Conservation (phyloP, 2,329 filamentous ascomycete genomes). For the Cryoendolithus antarcticus region DNA sequence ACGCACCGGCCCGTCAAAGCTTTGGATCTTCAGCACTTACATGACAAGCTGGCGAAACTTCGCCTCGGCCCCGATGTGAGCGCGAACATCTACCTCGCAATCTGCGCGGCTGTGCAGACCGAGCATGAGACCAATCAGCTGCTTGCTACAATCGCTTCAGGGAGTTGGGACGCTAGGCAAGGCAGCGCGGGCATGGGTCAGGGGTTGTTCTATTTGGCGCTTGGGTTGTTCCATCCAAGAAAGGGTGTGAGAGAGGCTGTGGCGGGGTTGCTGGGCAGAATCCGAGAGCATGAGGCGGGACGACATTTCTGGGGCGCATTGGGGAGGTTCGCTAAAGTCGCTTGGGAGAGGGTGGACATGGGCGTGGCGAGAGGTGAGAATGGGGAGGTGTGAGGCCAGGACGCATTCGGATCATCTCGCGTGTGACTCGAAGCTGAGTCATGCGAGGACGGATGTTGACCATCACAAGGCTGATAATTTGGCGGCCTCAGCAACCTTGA, state of each 20-base stretch:
- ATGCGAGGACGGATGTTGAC: no score
- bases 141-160: slow-evolving; percentile 20
- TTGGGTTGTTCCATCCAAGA: slow-evolving; percentile 86
- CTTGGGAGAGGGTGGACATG: slow-evolving; percentile 62
- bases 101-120: slow-evolving; percentile 48
- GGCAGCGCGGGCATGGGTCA: slow-evolving; percentile 23
- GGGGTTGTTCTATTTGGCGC: slow-evolving; percentile 82
- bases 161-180: slow-evolving; percentile 15
- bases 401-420: no score
- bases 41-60: slow-evolving; percentile 76
- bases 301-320: slow-evolving; percentile 84
- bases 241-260: slow-evolving; percentile 65
- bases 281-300: slow-evolving; percentile 78
- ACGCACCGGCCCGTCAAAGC: slow-evolving; percentile 50
- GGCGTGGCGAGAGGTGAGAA: slow-evolving; percentile 5
- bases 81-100: slow-evolving; percentile 71
- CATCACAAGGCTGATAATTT: no score
- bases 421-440: no score
- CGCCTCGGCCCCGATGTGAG: slow-evolving; percentile 65
- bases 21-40: slow-evolving; percentile 83
- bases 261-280: slow-evolving; percentile 67
- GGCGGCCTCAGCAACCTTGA: no score
- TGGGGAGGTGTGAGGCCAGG: background rate
- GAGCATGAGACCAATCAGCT: slow-evolving; percentile 69
- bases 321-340: slow-evolving; percentile 78